phyloP scores from a whole-genome alignment of 1,284 basidiomycete genomes.

The Flammula alnicola region DNA sequence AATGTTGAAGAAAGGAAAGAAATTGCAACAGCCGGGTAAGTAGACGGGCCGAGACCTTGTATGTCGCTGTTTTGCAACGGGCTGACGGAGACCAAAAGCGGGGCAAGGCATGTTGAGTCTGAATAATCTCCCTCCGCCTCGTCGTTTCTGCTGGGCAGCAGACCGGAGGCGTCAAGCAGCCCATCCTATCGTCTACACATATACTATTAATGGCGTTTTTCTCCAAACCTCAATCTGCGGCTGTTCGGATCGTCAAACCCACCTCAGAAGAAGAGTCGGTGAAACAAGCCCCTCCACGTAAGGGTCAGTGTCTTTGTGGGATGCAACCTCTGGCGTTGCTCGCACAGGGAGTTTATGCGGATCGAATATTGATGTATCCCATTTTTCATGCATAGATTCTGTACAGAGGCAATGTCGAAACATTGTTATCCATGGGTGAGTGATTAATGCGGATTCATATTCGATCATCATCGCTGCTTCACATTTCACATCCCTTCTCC shows the following conservation, averaged over 20 bases:
- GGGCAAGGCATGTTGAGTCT: too few relatives aligned
- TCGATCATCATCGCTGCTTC: slow-evolving; percentile 7
- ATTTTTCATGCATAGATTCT: slow-evolving; percentile 48
- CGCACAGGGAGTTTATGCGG: neutral
- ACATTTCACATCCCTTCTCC: too few relatives aligned
- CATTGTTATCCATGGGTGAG: slow-evolving; percentile 86
- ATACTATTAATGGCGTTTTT: slow-evolving; percentile 45
- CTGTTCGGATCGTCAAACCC: slow-evolving; percentile 49
- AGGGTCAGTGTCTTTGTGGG: slow-evolving; percentile 37
- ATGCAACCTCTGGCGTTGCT: neutral
- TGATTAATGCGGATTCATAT: slow-evolving; percentile 11
- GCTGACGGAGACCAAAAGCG: too few relatives aligned
- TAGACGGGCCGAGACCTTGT: too few relatives aligned
- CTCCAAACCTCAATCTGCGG: slow-evolving; percentile 44
- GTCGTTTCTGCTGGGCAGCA: slow-evolving; percentile 39
- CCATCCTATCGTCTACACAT: slow-evolving; percentile 2
- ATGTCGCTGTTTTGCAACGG: too few relatives aligned
- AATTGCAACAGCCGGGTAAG: too few relatives aligned
- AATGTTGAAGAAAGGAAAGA: too few relatives aligned
- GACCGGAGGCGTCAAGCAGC: slow-evolving; percentile 23
- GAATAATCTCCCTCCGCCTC: slow-evolving; percentile 19
- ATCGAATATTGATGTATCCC: neutral
- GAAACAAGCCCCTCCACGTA: slow-evolving; percentile 33
- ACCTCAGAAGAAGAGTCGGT: slow-evolving; percentile 37
- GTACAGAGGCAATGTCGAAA: slow-evolving; percentile 84